Base-by-base conservation (phyloP, 1,284 basidiomycete species). In the Cerioporus squamosus region DNA sequence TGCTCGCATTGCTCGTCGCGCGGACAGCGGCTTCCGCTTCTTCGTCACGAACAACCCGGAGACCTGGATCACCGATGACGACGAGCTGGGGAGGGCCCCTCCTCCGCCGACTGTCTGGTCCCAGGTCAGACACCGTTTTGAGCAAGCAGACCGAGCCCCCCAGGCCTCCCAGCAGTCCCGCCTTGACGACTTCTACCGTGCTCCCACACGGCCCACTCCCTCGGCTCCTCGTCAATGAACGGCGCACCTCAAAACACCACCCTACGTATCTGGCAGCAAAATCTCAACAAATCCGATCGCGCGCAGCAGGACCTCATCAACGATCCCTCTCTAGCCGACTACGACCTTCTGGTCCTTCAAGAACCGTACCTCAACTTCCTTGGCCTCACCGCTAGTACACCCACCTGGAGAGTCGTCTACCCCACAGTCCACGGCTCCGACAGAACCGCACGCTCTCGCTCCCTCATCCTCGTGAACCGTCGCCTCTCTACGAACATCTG, bases 361-460 rank as follows among this genome's bases (percentile, higher is more conserved):
- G 77, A 79, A 66, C 76, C 75, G 0, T 70, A 70, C 26, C 64
- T 74, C 3, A 65, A 70, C 42, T 47, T 22, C 8, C 33, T 63
- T 0, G 43, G 53, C 2, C 61, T 60, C 33, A 65, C 70, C 0
- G 42, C 58, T 2, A 66, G 64, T 0, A 65, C 48, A 15, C 20
- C 31, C 1, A 23, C 60, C 12, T 77, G 74, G 75, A 18, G n/a
- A 2, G 52, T 58, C 0, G 46, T 74, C 3, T 76, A 74, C 55
- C 74, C 74, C 0, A 53, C 63, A 2, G 31, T 8, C 2, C 67
- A 69, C 51, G 48, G 33, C 14, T 51, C 24, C 5, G 49, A 58
- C 24, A 43, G 29, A 17, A 12, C 47, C 7, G 23, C 51, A 5
- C 46, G 42, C 1, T 60, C 66, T 0, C 64, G 70, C 10, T 68